Conservation (phyloP, 768 basidiomycete genomes). For the Podaxis sp. region DNA sequence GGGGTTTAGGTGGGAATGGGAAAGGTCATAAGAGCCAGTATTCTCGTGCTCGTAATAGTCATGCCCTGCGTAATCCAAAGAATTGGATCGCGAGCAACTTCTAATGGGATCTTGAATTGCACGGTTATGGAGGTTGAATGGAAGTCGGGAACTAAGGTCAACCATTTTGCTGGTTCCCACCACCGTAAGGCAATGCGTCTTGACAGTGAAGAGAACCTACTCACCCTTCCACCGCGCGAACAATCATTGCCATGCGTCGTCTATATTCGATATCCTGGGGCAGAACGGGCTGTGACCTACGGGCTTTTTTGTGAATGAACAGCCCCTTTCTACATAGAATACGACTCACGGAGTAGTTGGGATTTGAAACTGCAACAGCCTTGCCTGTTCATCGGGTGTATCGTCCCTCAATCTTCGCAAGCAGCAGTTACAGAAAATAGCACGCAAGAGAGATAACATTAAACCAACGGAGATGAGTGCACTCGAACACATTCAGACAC, state of each 20-base stretch:
- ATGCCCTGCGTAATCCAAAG: constrained; percentile 16
- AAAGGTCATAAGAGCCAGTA: constrained; percentile 2
- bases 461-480: neutral
- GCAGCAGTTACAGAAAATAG: constrained; percentile 5
- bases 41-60: constrained; percentile 17
- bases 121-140: constrained; percentile 57
- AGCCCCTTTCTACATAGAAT: neutral
- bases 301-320: neutral
- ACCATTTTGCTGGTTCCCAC: constrained; percentile 60
- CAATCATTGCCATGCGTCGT: constrained; percentile 34
- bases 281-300: constrained; percentile 5
- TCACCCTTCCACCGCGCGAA: constrained; percentile 62
- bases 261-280: neutral
- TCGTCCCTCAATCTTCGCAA: neutral
- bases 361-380: constrained; percentile 13
- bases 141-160: constrained; percentile 58
- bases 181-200: constrained; percentile 2
- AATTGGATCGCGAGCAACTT: constrained; percentile 28
- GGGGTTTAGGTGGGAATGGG: neutral
- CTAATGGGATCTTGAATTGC: constrained; percentile 22
- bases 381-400: neutral
- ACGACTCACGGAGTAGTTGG: constrained; percentile 6
- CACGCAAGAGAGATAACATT: neutral
- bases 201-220: constrained; percentile 20
- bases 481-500: neutral